A percentile compares a stretch with the other conserved stretches of the same genome.
These are phyloP conservation scores for Candida anglica DNA, from an alignment of 805 yeast species.

Conservation along the genomic window DNA sequence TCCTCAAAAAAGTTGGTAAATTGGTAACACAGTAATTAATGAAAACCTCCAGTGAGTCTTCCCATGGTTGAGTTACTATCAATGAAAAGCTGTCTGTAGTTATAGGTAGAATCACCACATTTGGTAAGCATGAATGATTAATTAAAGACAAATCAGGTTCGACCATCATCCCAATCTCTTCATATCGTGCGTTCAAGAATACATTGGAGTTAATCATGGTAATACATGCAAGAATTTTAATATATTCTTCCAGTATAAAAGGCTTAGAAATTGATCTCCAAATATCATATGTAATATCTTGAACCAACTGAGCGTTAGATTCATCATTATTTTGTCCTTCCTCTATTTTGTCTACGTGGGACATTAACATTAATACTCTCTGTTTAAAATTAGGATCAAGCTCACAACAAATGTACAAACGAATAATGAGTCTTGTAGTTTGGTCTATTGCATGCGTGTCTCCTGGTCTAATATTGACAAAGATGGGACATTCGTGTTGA, in stretches of 20 bases:
- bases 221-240: slow-evolving; percentile 7
- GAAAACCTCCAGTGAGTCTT: not conserved
- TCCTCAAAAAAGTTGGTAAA: slow-evolving; percentile 1
- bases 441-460: not conserved
- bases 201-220: slow-evolving; percentile 25
- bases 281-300: not conserved
- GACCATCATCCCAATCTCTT: slow-evolving; percentile 28
- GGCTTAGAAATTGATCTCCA: not conserved
- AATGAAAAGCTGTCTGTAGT: slow-evolving; percentile 1
- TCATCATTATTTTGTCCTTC: not conserved
- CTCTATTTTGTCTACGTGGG: not conserved
- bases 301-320: not conserved
- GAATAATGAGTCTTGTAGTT: not conserved
- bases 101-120: slow-evolving; percentile 9
- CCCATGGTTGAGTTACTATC: not conserved
- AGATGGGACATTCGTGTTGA: slow-evolving; percentile 1
- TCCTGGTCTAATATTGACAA: not conserved
- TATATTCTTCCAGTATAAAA: not conserved
- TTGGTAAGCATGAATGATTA: slow-evolving; percentile 41
- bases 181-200: slow-evolving; percentile 18
- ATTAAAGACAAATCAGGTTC: slow-evolving; percentile 34
- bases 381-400: not conserved
- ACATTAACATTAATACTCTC: not conserved
- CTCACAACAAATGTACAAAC: slow-evolving; percentile 1
- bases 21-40: not conserved